A percentile compares a stretch with the other conserved stretches of the same genome.
phyloP scores from a whole-genome alignment of 23 red algal species.

The Gracilaria vermiculophylla region DNA sequence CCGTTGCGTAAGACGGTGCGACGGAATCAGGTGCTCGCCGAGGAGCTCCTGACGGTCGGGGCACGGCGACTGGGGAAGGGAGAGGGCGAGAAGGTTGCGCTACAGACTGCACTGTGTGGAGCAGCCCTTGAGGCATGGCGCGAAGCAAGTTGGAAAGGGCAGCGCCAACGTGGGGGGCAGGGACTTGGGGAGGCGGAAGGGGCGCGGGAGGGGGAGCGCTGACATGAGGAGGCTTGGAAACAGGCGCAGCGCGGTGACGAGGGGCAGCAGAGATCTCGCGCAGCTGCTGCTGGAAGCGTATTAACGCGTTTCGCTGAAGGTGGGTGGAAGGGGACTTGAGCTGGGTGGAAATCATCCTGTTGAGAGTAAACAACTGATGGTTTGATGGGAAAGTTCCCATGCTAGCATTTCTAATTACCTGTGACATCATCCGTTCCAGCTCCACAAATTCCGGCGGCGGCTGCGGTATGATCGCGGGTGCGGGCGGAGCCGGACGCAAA shows the following conservation, averaged over 20 bases:
- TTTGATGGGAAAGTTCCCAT: constrained; percentile 54
- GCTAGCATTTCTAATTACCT: constrained; percentile 63
- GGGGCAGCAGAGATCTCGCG: constrained; percentile 38
- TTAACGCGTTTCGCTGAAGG: constrained; percentile 17
- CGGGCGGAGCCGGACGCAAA: not conserved
- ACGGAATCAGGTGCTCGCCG: not conserved
- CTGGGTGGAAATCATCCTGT: constrained; percentile 58
- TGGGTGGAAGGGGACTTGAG: constrained; percentile 4
- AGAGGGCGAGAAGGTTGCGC: constrained; percentile 5
- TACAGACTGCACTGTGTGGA: constrained; percentile 26
- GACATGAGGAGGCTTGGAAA: not conserved
- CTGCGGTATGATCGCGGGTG: not conserved
- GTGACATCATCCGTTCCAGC: constrained; percentile 35
- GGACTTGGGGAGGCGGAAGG: not conserved
- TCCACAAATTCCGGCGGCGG: constrained; percentile 15
- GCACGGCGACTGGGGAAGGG: not conserved
- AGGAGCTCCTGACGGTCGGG: not conserved
- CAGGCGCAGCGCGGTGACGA: not conserved
- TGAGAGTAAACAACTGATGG: constrained; percentile 53
- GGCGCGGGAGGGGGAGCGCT: constrained; percentile 10
- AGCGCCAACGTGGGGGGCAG: not conserved
- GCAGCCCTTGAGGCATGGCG: constrained; percentile 19
- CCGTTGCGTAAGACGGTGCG: not conserved
- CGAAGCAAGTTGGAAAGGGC: constrained; percentile 7
- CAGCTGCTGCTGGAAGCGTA: constrained; percentile 34